phyloP scores from a whole-genome alignment of 305 asterid genomes.

The Fraxinus platypoda region DNA sequence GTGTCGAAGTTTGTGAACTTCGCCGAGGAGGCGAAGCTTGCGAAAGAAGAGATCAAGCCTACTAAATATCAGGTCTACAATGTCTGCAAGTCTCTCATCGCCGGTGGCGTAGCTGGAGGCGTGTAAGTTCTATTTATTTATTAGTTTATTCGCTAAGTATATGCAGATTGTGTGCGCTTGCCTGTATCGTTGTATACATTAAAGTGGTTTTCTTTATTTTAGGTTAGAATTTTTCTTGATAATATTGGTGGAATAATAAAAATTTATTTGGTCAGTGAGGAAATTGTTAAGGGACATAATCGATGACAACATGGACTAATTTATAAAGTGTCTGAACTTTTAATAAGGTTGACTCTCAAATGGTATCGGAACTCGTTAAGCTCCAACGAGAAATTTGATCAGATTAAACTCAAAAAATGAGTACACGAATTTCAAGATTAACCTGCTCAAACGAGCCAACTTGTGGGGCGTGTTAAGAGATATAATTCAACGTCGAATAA shows the following conservation, averaged over 20 bases:
- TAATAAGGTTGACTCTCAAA: too few species aligned
- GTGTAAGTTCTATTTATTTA: conserved; percentile 45
- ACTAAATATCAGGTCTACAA: conserved; percentile 56
- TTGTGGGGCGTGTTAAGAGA: too few species aligned
- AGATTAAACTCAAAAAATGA: too few species aligned
- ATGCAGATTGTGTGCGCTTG: not conserved
- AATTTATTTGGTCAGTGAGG: not conserved
- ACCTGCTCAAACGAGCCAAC: too few species aligned
- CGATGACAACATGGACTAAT: too few species aligned
- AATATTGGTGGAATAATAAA: not conserved
- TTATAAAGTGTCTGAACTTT: too few species aligned
- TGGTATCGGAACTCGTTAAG: too few species aligned
- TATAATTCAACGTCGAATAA: too few species aligned
- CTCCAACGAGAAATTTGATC: too few species aligned
- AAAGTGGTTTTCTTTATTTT: not conserved
- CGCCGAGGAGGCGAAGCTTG: conserved; percentile 94
- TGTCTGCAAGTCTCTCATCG: conserved; percentile 79
- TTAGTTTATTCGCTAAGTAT: not conserved
- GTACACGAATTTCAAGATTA: too few species aligned
- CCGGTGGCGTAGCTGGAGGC: conserved; percentile 96
- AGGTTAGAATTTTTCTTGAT: not conserved
- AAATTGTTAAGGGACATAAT: not conserved
- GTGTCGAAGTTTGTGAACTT: conserved; percentile 85
- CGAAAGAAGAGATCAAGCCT: conserved; percentile 78
- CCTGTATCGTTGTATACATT: not conserved